Base-by-base conservation (phyloP, 331 rosid genomes). In the Pyrus hybrid region DNA sequence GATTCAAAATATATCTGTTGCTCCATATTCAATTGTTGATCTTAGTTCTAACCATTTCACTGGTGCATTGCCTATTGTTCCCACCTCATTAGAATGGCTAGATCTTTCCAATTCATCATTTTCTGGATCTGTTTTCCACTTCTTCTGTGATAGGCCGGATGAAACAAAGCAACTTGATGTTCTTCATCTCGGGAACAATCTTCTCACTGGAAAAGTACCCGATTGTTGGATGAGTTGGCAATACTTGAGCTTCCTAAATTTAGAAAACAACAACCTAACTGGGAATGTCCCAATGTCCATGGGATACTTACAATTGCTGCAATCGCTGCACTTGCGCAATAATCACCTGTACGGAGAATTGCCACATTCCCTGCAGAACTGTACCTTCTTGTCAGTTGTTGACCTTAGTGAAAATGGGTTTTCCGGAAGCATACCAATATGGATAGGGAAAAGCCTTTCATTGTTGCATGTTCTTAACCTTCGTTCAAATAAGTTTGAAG, bases 21-120 rank as follows among this genome's bases (percentile, higher is more conserved):
- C 76, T 20, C 57, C 43, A 4, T 4, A 65, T 17, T 28, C 60
- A 28, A 20, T 33, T 25, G 72, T 78, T 62, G 65, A 60, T 57
- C 22, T 87, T 32, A 35, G 76, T 45, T 82, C 81, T 35, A 84
- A 84, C 72, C 13, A 47, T 9, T 78, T 86, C 76, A 49, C 62
- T 12, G 90, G 90, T 29, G 22, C 17, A 5, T 58, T 86, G 43
- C 85, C 85, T 29, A 51, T 54, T 5, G 62, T 86, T 58, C 71
- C 85, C 21, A 23, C 83, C 30, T 71, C 72, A 63, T 80, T 86
- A 54, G 17, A 18, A 23, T 76, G 58, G 49, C 62, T 86, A 16
- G 77, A 83, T 29, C 71, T 80, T 71, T 76, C 85, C 29, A 80
- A 78, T 35, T 80, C 83, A 67, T 63, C 74, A 7, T 71, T 86